These are phyloP conservation scores for Neonectria sp. DNA, from an alignment of 2,329 filamentous ascomycete genomes.

Conservation along the genomic window DNA sequence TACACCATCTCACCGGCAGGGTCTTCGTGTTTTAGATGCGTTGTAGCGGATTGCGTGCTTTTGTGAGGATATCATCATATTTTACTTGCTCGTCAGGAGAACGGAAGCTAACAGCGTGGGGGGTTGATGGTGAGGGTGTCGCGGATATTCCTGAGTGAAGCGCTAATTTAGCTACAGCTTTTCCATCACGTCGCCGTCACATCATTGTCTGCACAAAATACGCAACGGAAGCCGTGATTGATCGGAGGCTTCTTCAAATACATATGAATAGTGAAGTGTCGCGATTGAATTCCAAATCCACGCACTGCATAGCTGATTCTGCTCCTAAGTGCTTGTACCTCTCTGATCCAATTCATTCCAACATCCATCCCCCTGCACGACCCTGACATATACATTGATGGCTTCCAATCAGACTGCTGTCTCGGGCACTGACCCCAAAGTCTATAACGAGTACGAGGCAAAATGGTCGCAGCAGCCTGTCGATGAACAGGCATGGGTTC, in stretches of 20 bases:
- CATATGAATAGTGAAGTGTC: not conserved
- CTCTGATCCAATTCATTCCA: too few relatives aligned
- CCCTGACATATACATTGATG: not conserved
- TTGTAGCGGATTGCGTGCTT: not conserved
- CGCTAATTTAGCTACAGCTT: not conserved
- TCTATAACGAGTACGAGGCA: slow-evolving; percentile 54
- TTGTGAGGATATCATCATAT: not conserved
- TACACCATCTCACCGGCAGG: not conserved
- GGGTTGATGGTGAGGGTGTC: not conserved
- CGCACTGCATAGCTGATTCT: not conserved
- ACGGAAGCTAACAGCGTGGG: not conserved
- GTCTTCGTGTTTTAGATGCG: not conserved
- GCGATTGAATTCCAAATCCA: not conserved
- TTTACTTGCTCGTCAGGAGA: not conserved
- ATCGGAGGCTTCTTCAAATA: not conserved
- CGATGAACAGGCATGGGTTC: slow-evolving; percentile 50
- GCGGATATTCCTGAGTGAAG: not conserved
- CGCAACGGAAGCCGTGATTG: not conserved
- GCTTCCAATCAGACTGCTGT: not conserved
- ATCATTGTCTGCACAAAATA: not conserved
- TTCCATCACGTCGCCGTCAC: not conserved
- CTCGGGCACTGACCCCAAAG: slow-evolving; percentile 52
- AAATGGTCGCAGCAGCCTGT: slow-evolving; percentile 54
- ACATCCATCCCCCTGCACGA: too few relatives aligned
- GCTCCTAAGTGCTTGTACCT: not conserved